These are phyloP conservation scores for Melocanna baccifera DNA, from an alignment of 176 grass and related monocot species.

Conservation along the genomic window DNA sequence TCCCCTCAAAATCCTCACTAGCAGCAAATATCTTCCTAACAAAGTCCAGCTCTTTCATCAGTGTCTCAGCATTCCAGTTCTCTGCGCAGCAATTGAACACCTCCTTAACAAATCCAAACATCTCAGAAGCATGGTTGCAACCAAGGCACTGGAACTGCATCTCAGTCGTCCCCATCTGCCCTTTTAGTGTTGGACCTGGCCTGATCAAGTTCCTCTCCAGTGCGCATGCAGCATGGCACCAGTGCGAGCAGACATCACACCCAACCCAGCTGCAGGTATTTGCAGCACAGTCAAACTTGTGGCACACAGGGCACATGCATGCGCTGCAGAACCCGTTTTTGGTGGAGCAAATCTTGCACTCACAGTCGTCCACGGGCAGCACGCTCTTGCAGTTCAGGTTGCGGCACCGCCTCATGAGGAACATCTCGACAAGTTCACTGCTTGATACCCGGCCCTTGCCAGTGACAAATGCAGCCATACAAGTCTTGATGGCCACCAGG, in stretches of 20 bases:
- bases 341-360: slow-evolving; percentile 81
- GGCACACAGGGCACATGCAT: slow-evolving; percentile 88
- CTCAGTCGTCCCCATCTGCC: slow-evolving; percentile 68
- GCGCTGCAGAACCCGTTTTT: slow-evolving; percentile 89
- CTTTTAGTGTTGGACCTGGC: slow-evolving; percentile 72
- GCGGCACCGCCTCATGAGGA: slow-evolving; percentile 64
- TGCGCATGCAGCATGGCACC: slow-evolving; percentile 89
- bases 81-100: slow-evolving; percentile 84
- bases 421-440: slow-evolving; percentile 87
- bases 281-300: slow-evolving; percentile 85
- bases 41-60: slow-evolving; percentile 83
- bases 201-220: slow-evolving; percentile 84
- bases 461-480: slow-evolving; percentile 49
- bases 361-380: slow-evolving; percentile 87
- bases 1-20: slow-evolving; percentile 97
- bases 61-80: slow-evolving; percentile 63
- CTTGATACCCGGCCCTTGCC: slow-evolving; percentile 58
- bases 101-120: slow-evolving; percentile 99
- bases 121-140: slow-evolving; percentile 86
- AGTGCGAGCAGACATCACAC: slow-evolving; percentile 88
- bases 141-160: slow-evolving; percentile 99
- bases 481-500: slow-evolving; percentile 77
- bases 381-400: slow-evolving; percentile 76
- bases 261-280: slow-evolving; percentile 98
- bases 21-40: slow-evolving; percentile 86